phyloP scores from a whole-genome alignment of 331 rosid species.

The Phaseolus coccineus region DNA sequence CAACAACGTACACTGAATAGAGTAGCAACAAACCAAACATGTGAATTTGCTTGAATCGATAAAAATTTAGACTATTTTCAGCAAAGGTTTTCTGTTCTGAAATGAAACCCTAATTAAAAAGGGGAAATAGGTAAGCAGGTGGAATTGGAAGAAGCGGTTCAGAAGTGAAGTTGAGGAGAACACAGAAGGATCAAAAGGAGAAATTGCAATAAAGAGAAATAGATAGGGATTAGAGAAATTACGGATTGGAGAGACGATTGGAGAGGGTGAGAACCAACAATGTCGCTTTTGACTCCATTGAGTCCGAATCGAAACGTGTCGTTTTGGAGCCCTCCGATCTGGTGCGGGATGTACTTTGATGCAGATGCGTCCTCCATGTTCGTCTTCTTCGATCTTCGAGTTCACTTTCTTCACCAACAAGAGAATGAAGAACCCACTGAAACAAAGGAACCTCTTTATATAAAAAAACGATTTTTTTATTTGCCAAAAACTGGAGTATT shows the following conservation, averaged over 20 bases:
- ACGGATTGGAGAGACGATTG: slow-evolving; percentile 73
- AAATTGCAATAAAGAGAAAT: not conserved
- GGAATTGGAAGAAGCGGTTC: not conserved
- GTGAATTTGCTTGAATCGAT: not conserved
- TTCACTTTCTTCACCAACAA: not conserved
- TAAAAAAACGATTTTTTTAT: not conserved
- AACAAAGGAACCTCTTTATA: not conserved
- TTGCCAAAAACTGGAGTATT: not conserved
- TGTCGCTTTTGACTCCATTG: slow-evolving; percentile 78
- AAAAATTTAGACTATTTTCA: not conserved
- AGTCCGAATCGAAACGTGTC: slow-evolving; percentile 86
- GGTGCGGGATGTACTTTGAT: slow-evolving; percentile 71
- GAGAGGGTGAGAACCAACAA: slow-evolving; percentile 82
- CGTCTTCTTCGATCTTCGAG: not conserved
- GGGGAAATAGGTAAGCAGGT: not conserved
- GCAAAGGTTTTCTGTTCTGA: not conserved
- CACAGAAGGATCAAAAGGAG: not conserved
- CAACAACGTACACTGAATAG: not conserved
- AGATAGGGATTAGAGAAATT: slow-evolving; percentile 26
- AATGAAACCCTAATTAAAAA: slow-evolving; percentile 37
- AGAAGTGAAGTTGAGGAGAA: not conserved
- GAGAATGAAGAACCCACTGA: not conserved
- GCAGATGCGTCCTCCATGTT: slow-evolving; percentile 62
- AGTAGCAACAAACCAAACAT: not conserved
- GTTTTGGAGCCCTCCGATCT: slow-evolving; percentile 84